Evolutionary conservation across 169 alveolate genomes (phyloP).

Genomic region (Cryptosporidium meleagridis): DNA sequence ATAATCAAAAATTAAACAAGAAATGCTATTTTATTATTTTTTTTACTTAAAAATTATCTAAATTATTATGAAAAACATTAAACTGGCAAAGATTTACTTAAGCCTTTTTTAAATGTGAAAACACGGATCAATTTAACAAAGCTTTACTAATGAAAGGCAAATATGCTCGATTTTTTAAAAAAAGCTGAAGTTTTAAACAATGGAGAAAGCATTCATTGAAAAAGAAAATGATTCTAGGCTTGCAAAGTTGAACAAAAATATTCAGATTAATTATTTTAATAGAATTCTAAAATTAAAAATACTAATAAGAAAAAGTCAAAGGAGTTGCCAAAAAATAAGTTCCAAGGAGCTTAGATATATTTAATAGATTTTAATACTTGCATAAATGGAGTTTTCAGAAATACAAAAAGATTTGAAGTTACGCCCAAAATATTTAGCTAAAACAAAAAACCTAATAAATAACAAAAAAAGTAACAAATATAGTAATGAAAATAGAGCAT

Average conservation of each 20-base stretch:
- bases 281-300: no score
- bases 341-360: background rate
- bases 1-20: background rate
- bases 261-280: background rate
- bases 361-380: background rate
- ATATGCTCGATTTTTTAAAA: background rate
- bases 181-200: background rate
- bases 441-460: background rate
- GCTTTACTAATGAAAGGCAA: background rate
- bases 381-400: no score
- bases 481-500: background rate
- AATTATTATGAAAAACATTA: background rate
- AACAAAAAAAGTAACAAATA: background rate
- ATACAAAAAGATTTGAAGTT: background rate
- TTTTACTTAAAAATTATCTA: background rate
- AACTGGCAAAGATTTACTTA: background rate
- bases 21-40: background rate
- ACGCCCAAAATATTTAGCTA: background rate
- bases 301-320: background rate
- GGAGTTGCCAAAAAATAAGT: no score
- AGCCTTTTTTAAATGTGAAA: background rate
- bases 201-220: background rate
- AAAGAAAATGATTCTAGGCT: background rate
- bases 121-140: background rate
- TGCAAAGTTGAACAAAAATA: no score